Evolutionary conservation across 106 monocot species (phyloP).

Genomic region (Gastrodia elata): DNA sequence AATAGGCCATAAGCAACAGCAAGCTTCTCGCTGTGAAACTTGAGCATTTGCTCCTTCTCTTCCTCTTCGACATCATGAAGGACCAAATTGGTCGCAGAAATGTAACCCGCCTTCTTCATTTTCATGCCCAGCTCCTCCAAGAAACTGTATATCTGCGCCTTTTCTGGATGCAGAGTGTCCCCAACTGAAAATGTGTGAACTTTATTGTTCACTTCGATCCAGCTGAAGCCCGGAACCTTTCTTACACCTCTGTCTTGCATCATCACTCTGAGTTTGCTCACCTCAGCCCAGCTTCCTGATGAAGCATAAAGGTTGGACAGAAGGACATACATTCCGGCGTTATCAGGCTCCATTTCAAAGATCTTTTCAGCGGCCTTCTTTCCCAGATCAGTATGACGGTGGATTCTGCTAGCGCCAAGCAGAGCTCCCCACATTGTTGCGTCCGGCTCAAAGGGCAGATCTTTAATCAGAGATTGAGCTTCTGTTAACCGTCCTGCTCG

Average conservation of each 20-base stretch:
- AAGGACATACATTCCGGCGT: constrained; percentile 72
- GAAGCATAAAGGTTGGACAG: constrained; percentile 63
- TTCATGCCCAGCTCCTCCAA: constrained; percentile 37
- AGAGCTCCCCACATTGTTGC: constrained; percentile 79
- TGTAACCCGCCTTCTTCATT: constrained; percentile 56
- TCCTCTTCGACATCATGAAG: constrained; percentile 79
- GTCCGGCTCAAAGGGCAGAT: constrained; percentile 56
- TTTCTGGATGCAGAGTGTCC: constrained; percentile 52
- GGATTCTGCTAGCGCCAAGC: constrained; percentile 57
- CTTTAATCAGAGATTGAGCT: constrained; percentile 38
- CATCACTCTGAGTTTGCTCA: constrained; percentile 36
- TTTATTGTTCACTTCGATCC: constrained; percentile 61
- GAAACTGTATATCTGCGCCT: constrained; percentile 48
- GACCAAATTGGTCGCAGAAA: constrained; percentile 44
- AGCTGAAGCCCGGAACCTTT: constrained; percentile 68
- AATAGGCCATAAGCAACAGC: constrained; percentile 62
- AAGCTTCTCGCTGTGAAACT: constrained; percentile 67
- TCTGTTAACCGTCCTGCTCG: constrained; percentile 52
- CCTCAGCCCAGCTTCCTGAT: constrained; percentile 46
- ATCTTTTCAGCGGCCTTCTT: constrained; percentile 44
- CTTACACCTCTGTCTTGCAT: constrained; percentile 59
- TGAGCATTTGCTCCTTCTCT: constrained; percentile 68
- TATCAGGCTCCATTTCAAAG: constrained; percentile 66
- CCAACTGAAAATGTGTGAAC: constrained; percentile 67
- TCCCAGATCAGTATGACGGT: constrained; percentile 39